phyloP scores from a whole-genome alignment of 208 protist species.

The Crithidia bombi region DNA sequence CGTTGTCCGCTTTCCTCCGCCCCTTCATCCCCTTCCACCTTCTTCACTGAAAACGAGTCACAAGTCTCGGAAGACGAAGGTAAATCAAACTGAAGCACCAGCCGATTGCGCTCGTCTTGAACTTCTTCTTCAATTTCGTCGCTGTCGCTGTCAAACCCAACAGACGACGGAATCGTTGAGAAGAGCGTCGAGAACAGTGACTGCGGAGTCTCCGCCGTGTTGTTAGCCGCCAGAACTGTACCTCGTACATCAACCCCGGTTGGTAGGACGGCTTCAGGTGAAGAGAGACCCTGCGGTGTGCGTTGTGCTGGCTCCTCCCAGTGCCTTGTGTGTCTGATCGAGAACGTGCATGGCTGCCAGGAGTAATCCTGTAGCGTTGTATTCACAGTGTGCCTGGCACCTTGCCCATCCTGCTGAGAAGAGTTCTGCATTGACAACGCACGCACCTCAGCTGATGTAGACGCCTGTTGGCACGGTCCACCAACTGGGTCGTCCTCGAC shows the following conservation, averaged over 20 bases:
- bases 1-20: not conserved
- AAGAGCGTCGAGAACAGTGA: constrained; percentile 13
- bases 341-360: constrained; percentile 9
- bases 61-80: not conserved
- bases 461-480: too few relatives aligned
- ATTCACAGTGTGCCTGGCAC: not conserved
- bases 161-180: constrained; percentile 9
- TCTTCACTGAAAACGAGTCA: not conserved
- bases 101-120: constrained; percentile 1
- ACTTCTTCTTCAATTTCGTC: not conserved
- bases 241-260: too few relatives aligned
- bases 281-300: not conserved
- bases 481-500: not conserved
- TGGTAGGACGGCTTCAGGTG: not conserved
- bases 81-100: constrained; percentile 32
- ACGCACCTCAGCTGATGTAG: too few relatives aligned
- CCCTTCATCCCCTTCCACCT: not conserved
- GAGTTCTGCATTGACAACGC: too few relatives aligned
- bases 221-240: not conserved
- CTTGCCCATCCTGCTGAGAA: not conserved
- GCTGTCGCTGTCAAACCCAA: not conserved
- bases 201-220: not conserved
- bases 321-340: not conserved
- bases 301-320: not conserved
- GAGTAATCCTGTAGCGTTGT: constrained; percentile 3